Percentiles rank a stretch among this genome's conserved stretches.
These are phyloP conservation scores for Aureobasidium sp. DNA, from an alignment of 2,329 filamentous ascomycete genomes.

Conservation along the genomic window DNA sequence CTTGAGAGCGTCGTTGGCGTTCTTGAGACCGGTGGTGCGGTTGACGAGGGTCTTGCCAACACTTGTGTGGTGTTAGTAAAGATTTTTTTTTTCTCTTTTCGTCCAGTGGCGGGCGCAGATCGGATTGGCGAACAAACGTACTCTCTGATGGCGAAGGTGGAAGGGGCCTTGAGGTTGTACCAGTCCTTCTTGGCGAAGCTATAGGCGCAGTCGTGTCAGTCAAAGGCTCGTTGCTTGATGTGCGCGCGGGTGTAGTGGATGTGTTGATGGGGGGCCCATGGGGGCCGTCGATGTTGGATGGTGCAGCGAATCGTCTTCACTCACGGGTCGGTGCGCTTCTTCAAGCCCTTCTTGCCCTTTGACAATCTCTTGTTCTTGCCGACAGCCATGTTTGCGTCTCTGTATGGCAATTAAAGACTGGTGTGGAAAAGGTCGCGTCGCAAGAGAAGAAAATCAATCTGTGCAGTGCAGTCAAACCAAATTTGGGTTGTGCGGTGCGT, in stretches of 20 bases:
- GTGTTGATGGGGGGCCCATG: background rate
- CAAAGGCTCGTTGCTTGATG: background rate
- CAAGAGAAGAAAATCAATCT: background rate
- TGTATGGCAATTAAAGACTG: conserved; percentile 2
- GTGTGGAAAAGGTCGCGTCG: conserved; percentile 3
- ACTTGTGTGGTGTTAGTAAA: conserved; percentile 30
- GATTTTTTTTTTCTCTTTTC: conserved; percentile 6
- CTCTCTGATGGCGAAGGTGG: conserved; percentile 94
- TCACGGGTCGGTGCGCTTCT: conserved; percentile 90
- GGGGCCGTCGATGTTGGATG: conserved; percentile 54
- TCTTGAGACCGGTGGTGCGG: conserved; percentile 99
- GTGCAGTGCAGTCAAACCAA: background rate
- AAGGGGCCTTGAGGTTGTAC: conserved; percentile 97
- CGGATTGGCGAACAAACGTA: conserved; percentile 37
- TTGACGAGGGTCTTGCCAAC: conserved; percentile 99
- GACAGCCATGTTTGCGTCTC: conserved; percentile 54
- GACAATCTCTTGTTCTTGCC: conserved; percentile 99
- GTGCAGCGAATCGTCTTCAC: conserved; percentile 11
- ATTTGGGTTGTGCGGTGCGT: background rate
- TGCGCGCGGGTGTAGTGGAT: background rate
- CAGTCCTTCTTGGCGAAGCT: conserved; percentile 68
- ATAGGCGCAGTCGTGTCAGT: conserved; percentile 25
- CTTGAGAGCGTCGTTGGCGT: conserved; percentile 98
- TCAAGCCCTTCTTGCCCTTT: conserved; percentile 99
- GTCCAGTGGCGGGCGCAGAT: conserved; percentile 6